Evolutionary conservation across 148 eudicot genomes (phyloP).

Genomic region (Salicornia ramosissima): DNA sequence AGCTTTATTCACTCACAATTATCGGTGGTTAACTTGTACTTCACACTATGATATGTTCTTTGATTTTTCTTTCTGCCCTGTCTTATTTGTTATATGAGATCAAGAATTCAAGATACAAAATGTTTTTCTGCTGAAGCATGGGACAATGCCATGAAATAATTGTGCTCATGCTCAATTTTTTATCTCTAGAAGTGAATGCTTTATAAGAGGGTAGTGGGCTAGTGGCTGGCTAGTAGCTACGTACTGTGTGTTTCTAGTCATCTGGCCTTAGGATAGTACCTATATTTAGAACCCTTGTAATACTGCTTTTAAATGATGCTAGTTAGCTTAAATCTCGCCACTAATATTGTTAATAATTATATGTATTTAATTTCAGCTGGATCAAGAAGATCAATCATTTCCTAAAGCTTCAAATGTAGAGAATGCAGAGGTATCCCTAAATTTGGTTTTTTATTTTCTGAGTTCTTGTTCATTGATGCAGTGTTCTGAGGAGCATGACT

Average conservation of each 20-base stretch:
- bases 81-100: neutral
- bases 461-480: neutral
- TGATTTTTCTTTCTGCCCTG: neutral
- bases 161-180: neutral
- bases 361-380: constrained; percentile 49
- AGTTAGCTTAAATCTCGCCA: neutral
- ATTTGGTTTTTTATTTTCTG: neutral
- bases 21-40: neutral
- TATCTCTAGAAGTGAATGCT: neutral
- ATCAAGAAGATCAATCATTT: constrained; percentile 48
- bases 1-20: neutral
- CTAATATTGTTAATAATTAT: constrained; percentile 5
- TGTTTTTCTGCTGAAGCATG: neutral
- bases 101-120: neutral
- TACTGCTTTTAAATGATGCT: neutral
- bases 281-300: neutral
- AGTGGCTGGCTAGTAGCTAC: neutral
- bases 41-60: neutral
- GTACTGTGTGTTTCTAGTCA: no score
- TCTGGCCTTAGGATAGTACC: neutral
- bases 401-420: constrained; percentile 39
- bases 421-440: constrained; percentile 43
- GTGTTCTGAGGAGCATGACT: neutral
- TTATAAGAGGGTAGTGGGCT: neutral
- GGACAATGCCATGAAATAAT: neutral